These are phyloP conservation scores for Eucalyptus erythrocorys DNA, from an alignment of 345 rosid genomes.

Conservation along the genomic window DNA sequence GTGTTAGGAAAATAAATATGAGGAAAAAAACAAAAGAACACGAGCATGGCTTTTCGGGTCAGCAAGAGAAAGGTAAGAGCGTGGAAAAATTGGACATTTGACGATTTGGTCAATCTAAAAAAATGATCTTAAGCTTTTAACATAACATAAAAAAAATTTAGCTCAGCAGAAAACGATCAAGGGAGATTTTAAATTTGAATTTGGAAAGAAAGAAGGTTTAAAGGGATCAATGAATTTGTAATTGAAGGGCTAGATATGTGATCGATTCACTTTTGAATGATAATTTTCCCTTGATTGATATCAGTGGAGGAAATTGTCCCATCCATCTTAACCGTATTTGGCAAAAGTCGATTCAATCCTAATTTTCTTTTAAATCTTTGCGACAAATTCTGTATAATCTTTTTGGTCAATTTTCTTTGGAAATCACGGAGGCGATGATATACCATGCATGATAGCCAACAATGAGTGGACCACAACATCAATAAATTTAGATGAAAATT, in stretches of 20 bases:
- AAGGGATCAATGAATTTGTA: not conserved
- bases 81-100: not conserved
- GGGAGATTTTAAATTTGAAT: not conserved
- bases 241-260: not conserved
- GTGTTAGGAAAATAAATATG: not conserved
- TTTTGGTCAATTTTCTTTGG: rapidly evolving
- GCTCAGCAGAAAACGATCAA: not conserved
- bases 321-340: no score
- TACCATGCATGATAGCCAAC: rapidly evolving
- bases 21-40: no score
- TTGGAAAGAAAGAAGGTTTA: not conserved
- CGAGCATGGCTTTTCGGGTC: not conserved
- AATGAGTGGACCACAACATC: rapidly evolving
- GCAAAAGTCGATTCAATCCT: rapidly evolving
- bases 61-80: not conserved
- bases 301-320: not conserved
- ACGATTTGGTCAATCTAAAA: not conserved
- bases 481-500: rapidly evolving
- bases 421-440: rapidly evolving
- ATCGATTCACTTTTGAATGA: not conserved
- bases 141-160: not conserved
- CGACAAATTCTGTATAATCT: rapidly evolving
- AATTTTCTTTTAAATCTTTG: not conserved
- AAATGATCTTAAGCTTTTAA: no score
- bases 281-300: not conserved